A percentile compares a stretch with the other conserved stretches of the same genome.
Evolutionary conservation across 2,329 filamentous ascomycete genomes (phyloP).

Genomic region (Sporothrix sp.): DNA sequence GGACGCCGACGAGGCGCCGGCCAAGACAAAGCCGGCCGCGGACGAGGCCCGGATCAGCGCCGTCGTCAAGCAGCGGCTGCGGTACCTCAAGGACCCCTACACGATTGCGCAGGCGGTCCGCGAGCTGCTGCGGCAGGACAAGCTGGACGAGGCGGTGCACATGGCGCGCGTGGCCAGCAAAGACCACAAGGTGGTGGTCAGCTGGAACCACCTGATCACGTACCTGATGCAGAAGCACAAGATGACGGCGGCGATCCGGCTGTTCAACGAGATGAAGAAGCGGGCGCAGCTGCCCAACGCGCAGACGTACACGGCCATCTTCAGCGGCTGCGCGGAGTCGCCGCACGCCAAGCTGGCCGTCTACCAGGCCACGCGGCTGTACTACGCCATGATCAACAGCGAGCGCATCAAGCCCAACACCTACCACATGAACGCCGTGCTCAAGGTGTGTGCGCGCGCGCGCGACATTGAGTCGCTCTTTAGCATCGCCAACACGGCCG

Average conservation of each 20-base stretch:
- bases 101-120: constrained; percentile 61
- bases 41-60: no score
- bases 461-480: constrained; percentile 73
- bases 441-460: constrained; percentile 69
- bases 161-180: constrained; percentile 62
- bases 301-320: constrained; percentile 74
- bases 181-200: constrained; percentile 54
- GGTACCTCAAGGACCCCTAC: constrained; percentile 57
- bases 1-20: no score
- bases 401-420: constrained; percentile 60
- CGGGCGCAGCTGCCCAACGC: constrained; percentile 68
- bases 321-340: constrained; percentile 61
- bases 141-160: constrained; percentile 56
- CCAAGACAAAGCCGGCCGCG: no score
- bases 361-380: constrained; percentile 61
- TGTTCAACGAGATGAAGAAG: constrained; percentile 99
- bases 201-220: constrained; percentile 81
- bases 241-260: constrained; percentile 58
- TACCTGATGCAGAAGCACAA: constrained; percentile 54
- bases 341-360: constrained; percentile 50
- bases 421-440: constrained; percentile 80
- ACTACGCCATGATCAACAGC: constrained; percentile 60
- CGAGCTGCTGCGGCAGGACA: constrained; percentile 46
- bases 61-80: constrained; percentile 4
- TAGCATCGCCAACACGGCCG: constrained; percentile 61